Base-by-base conservation (phyloP, 169 alveolate genomes). In the Plasmodium yoelii region DNA sequence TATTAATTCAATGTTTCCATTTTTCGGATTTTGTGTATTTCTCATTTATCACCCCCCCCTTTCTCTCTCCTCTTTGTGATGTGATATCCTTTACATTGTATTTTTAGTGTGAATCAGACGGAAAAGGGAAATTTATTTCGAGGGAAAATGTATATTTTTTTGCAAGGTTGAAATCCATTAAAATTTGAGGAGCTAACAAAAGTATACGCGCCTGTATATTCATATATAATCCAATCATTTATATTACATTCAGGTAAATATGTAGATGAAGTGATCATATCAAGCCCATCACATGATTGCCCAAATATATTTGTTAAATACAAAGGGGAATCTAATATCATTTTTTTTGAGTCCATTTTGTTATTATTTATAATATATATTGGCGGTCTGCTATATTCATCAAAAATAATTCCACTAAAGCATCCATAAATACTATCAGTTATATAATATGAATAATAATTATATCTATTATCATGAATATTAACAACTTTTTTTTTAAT, bases 361-460 rank as follows among this genome's bases (percentile, higher is more conserved):
- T 61, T 61, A 55, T 84, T 84, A 57, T 73, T 70, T n/a, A 84
- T 61, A 44, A 84, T 67, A 69, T 57, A 84, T 1, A 84, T 55
- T 9, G 91, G 91, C 0, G 67, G 9, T 69, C 91, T 68, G 19
- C 70, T 84, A 15, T 84, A 84, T 59, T 84, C 91, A 12, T 84
- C 91, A 55, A 84, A 84, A 22, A 84, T 69, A 4, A 84, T 84
- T 13, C 87, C 74, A 84, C 91, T 84, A 73, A 84, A 84, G 51
- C 91, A 84, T 10, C 91, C 91, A 51, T 84, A 84, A 12, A 84
- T 84, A 51, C 91, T 84, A 8, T 84, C 91, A 26, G 74, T 84
- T n/a, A 84, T 73, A 73, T 84, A 84, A 53, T 84, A 84, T 4
- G 91, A 67, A 53, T 68, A 84, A 73, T 69, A 84, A 49, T 84